A percentile compares a stretch with the other conserved stretches of the same genome.
These are phyloP conservation scores for Pneumocystis jirovecii DNA, from an alignment of 1,139 yeast genomes.

Conservation along the genomic window DNA sequence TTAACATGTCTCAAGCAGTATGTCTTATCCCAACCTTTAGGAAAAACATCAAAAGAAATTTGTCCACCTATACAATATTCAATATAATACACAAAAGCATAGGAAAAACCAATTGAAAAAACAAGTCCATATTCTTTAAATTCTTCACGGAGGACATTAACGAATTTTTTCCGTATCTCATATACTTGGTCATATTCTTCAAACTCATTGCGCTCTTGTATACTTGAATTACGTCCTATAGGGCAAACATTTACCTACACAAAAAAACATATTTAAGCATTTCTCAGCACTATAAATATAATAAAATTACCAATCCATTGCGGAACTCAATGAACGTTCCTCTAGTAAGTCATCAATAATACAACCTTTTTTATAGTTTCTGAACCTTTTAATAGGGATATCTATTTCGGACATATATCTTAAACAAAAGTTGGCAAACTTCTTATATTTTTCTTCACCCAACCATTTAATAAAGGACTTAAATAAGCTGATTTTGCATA, in stretches of 20 bases:
- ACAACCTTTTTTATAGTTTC: background rate
- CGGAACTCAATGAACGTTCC: conserved; percentile 98
- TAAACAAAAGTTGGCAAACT: conserved; percentile 69
- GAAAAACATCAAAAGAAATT: conserved; percentile 97
- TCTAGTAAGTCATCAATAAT: conserved; percentile 33
- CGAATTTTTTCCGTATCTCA: conserved; percentile 70
- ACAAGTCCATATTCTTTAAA: conserved; percentile 77
- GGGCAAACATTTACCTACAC: conserved; percentile 73
- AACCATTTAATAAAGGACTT: conserved; percentile 78
- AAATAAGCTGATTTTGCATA: background rate
- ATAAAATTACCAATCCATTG: conserved; percentile 59
- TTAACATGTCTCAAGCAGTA: conserved; percentile 89
- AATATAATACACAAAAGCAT: background rate
- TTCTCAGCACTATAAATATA: background rate
- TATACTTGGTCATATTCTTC: conserved; percentile 69
- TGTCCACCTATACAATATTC: conserved; percentile 40
- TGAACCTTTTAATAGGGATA: conserved; percentile 46
- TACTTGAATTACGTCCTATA: conserved; percentile 93
- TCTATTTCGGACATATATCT: conserved; percentile 74
- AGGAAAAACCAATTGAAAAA: conserved; percentile 63
- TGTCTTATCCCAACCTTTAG: conserved; percentile 99
- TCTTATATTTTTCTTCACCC: conserved; percentile 88
- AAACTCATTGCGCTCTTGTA: conserved; percentile 80
- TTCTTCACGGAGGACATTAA: conserved; percentile 62
- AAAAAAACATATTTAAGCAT: background rate